Evolutionary conservation across 768 basidiomycete genomes (phyloP), one percentile per base, ranked within the genome.

Genomic region (Ephemerocybe angulata): DNA sequence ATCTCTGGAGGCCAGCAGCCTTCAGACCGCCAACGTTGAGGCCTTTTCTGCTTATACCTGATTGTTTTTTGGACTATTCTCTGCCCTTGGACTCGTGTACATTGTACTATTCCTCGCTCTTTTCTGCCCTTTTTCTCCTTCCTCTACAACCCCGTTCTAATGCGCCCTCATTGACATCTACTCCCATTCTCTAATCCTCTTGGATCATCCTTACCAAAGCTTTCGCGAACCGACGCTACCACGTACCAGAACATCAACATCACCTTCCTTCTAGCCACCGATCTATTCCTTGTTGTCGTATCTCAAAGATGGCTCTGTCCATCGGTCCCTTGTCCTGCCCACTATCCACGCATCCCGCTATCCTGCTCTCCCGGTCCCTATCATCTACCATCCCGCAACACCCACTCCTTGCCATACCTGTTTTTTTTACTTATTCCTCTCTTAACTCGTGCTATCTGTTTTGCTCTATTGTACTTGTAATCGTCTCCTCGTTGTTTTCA

Each of bases 11-110:
- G 13, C 47, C 29, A 48, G 6, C 31, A 10, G 47, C 17, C 30
- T 50, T 8, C 30, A 31, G 27, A 17, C 22, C 28, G 38, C 43
- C 30, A 56, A 43, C 30, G 41, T 31, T 27, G 49, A 56, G 55
- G 21, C 41, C 3, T 56, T 56, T 22, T 4, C 55, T n/a, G 13
- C 48, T 17, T 44, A 21, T 41, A 35, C 33, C 33, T 35, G 8
- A 35, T 40, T 22, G 50, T 25, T 24, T 51, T 28, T 51, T n/a
- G 46, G 46, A 48, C 48, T 50, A n/a, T 22, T 41, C 17, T 28
- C 40, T 40, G 10, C 8, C 6, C 22, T 12, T 27, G 17, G 13
- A 13, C 13, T 52, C n/a, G 5, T 31, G 37, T 19, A 48, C 10
- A 43, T 7, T 27, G 13, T 48, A 22, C 12, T 28, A 12, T 33